Base-by-base conservation (phyloP, 305 asterid species). In the Fraxinus floribunda region DNA sequence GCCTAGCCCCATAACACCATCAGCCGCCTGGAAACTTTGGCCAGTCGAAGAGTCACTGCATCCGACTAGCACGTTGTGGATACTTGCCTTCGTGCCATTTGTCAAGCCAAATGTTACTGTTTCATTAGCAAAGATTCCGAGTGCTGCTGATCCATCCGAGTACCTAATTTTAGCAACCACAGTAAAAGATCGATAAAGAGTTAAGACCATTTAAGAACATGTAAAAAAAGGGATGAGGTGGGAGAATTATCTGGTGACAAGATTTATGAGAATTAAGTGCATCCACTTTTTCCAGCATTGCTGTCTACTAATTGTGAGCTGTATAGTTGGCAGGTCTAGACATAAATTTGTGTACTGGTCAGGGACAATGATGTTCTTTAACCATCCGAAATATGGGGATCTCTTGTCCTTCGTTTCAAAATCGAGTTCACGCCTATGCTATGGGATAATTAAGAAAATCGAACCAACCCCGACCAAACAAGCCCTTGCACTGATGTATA, bases 1-100 rank as follows among this genome's bases (percentile, higher is more conserved):
- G 13, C 95, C 95, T 34, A 91, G 78, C 2, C 95, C 95, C 82
- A 91, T 80, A 0, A 91, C 88, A 4, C 95, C 95, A 76, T 91
- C 93, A 4, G 86, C 87, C 0, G 82, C 80, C 41, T n/a, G 49
- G 57, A 91, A 85, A 30, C 82, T 87, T 10, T 41, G 85, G 26
- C 93, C 95, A 5, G 52, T 20, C 32, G 88, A 24, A 13, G 87
- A 73, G 72, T 49, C 79, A 5, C 90, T 91, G 87, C 95, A 91
- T 26, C 95, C 95, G 0, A 91, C 78, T 5, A 90, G 80, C 78
- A 87, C 88, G 76, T 90, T 80, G 70, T 52, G 80, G 57, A 91
- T 83, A 13, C 80, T 79, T 10, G 66, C 81, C 3, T 73, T 81
- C 73, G 80, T 44, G 0, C 93, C 90, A 22, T 86, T 85, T 1